These are phyloP conservation scores for Aureobasidium sp. DNA, from an alignment of 2,329 filamentous ascomycete genomes.

Conservation along the genomic window DNA sequence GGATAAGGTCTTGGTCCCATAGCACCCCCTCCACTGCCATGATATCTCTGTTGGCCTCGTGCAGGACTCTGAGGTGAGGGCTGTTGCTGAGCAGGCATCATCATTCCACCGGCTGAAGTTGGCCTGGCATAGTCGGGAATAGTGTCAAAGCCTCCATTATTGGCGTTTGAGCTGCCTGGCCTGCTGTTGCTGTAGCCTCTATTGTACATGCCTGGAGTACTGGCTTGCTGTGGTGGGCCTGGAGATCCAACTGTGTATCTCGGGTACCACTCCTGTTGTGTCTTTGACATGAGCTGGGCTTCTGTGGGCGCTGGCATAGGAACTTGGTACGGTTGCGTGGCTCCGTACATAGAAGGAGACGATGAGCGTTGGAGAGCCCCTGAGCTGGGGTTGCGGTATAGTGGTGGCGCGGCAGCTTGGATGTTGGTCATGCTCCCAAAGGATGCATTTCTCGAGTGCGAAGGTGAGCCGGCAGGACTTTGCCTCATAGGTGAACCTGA, in stretches of 20 bases:
- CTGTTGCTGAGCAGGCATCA: neutral
- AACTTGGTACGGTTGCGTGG: slow-evolving; percentile 4
- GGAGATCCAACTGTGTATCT: neutral
- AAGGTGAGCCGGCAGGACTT: neutral
- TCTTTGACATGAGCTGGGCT: neutral
- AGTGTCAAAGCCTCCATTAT: too few relatives aligned
- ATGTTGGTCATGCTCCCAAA: slow-evolving; percentile 1
- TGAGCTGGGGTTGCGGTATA: neutral
- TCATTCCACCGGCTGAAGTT: neutral
- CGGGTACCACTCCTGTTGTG: neutral
- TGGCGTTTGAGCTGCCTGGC: neutral
- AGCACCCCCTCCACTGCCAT: neutral
- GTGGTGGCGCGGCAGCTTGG: neutral
- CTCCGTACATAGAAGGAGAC: neutral
- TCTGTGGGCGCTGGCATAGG: neutral
- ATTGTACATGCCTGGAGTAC: neutral
- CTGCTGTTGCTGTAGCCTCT: neutral
- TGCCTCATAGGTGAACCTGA: neutral
- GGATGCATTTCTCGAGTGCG: neutral
- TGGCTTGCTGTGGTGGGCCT: slow-evolving; percentile 5
- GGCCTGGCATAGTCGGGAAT: neutral
- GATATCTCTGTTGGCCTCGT: neutral
- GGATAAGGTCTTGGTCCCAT: slow-evolving; percentile 2
- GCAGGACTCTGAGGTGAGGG: neutral
- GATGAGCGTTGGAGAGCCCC: neutral